Percentiles rank a stretch among this genome's conserved stretches.
Conservation (phyloP, 2,329 filamentous ascomycete genomes). For the Colletotrichum magnum region DNA sequence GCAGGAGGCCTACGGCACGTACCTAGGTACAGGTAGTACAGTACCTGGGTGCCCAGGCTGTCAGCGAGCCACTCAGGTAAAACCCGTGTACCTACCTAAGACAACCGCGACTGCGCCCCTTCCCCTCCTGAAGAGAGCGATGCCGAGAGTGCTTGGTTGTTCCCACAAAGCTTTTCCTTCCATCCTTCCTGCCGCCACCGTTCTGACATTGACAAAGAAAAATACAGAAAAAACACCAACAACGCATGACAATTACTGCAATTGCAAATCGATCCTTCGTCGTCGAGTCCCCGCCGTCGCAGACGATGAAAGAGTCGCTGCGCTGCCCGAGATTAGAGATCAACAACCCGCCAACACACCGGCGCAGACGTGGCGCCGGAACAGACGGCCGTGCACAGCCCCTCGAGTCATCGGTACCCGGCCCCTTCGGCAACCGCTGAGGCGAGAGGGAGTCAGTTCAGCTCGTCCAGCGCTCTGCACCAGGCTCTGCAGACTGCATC, state of each 20-base stretch:
- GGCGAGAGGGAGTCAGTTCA: neutral
- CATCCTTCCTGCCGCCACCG: neutral
- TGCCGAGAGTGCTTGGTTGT: neutral
- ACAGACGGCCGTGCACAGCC: constrained; percentile 33
- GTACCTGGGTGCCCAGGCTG: too few species aligned
- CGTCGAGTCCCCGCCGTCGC: neutral
- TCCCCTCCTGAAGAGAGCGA: neutral
- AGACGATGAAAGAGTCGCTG: constrained; percentile 6
- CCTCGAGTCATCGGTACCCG: constrained; percentile 9
- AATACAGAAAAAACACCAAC: too few species aligned
- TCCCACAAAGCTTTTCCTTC: neutral
- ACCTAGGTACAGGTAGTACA: too few species aligned
- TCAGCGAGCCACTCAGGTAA: too few species aligned
- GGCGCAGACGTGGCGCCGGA: constrained; percentile 31
- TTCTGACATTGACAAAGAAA: too few species aligned
- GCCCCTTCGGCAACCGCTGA: constrained; percentile 15
- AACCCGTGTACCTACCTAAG: too few species aligned
- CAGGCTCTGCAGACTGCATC: too few species aligned
- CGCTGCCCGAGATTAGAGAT: constrained; percentile 11
- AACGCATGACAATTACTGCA: too few species aligned
- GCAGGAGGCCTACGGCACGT: too few species aligned
- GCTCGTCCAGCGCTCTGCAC: neutral
- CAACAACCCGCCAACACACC: constrained; percentile 5
- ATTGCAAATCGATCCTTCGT: too few species aligned
- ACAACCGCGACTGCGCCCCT: too few species aligned